Evolutionary conservation across 768 basidiomycete genomes (phyloP).

Genomic region (Pleurotus pulmonarius): DNA sequence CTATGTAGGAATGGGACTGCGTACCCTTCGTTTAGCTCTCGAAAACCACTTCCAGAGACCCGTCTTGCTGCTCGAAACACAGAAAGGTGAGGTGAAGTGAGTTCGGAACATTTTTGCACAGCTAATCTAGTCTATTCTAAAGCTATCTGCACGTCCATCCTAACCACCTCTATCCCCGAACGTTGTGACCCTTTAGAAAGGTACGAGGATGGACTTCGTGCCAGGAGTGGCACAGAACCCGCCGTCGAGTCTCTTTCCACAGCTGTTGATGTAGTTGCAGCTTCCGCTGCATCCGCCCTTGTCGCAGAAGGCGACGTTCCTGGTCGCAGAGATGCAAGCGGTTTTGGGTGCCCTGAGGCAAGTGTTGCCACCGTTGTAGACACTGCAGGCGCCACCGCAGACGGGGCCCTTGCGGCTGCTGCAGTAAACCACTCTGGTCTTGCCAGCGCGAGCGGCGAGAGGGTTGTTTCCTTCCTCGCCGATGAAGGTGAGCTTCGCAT

Average conservation of each 20-base stretch:
- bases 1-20: no score
- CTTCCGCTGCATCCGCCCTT: not conserved
- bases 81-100: no score
- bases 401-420: not conserved
- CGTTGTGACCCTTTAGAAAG: no score
- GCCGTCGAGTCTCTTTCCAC: not conserved
- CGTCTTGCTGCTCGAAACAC: no score
- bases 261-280: not conserved
- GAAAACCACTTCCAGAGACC: no score
- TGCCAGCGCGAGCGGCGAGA: not conserved
- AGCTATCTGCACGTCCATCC: no score
- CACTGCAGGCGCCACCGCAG: not conserved
- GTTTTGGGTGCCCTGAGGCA: conserved; percentile 3
- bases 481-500: no score
- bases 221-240: conserved; percentile 4
- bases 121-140: no score
- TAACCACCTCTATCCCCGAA: no score
- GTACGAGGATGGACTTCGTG: not conserved
- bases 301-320: not conserved
- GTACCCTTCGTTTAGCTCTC: no score
- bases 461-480: not conserved
- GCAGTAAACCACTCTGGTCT: conserved; percentile 1
- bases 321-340: not conserved
- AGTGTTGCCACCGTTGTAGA: not conserved
- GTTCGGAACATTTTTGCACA: no score